phyloP scores from a whole-genome alignment of 108 stramenopile species.

The Fragilariopsis cylindrus region DNA sequence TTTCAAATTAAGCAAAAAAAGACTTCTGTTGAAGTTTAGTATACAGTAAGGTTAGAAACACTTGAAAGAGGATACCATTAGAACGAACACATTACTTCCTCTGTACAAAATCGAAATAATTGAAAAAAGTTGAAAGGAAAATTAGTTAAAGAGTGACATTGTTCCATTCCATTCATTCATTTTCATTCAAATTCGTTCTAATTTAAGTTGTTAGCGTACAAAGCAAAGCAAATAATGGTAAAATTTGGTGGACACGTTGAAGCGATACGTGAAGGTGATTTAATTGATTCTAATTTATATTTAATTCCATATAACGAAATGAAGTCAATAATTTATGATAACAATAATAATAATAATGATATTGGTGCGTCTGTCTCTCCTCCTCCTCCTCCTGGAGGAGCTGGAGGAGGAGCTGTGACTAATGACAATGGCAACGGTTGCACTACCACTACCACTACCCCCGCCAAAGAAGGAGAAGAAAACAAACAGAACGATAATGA shows the following conservation, averaged over 20 bases:
- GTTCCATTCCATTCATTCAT: too few species aligned
- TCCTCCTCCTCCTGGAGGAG: neutral
- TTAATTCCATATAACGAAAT: constrained; percentile 70
- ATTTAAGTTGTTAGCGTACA: neutral
- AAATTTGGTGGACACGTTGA: constrained; percentile 74
- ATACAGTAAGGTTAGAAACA: too few species aligned
- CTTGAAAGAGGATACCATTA: too few species aligned
- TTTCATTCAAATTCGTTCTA: too few species aligned
- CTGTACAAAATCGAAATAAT: too few species aligned
- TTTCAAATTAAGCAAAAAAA: too few species aligned
- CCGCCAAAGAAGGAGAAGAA: neutral
- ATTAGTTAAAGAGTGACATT: too few species aligned
- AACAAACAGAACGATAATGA: neutral
- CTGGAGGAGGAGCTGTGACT: neutral
- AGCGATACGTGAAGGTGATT: constrained; percentile 47
- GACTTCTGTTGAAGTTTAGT: too few species aligned
- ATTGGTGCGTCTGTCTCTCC: too few species aligned
- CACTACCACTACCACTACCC: neutral
- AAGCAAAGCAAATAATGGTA: constrained; percentile 47
- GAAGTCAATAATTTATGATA: constrained; percentile 45
- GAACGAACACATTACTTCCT: too few species aligned
- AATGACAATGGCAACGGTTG: neutral
- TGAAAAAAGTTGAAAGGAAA: too few species aligned
- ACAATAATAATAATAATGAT: neutral
- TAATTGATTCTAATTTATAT: constrained; percentile 38